These are phyloP conservation scores for Oryza glaberrima DNA, from an alignment of 176 grass and related monocot genomes.

Conservation along the genomic window DNA sequence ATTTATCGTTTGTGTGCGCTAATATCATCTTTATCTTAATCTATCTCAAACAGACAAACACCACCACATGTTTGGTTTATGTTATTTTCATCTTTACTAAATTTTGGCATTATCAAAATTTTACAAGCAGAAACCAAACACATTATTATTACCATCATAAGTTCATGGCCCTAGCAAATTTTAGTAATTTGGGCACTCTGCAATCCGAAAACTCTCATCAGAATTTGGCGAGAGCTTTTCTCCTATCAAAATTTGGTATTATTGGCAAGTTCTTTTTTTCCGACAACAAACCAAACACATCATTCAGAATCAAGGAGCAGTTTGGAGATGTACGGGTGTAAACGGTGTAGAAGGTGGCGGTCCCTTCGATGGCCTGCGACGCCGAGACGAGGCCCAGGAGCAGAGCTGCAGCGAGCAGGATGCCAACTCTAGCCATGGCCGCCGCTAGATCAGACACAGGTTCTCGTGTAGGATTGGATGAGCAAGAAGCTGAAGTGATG, in stretches of 20 bases:
- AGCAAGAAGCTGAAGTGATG: background rate
- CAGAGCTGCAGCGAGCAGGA: constrained; percentile 13
- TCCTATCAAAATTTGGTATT: no score
- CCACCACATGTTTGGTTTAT: no score
- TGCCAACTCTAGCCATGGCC: constrained; percentile 20
- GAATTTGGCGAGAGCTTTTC: background rate
- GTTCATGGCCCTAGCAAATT: no score
- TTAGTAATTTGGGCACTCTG: no score
- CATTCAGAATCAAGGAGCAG: background rate
- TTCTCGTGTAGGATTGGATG: background rate
- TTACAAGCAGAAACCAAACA: no score
- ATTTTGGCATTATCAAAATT: no score
- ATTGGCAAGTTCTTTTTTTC: background rate
- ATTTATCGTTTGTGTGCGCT: no score
- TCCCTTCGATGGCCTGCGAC: constrained; percentile 19
- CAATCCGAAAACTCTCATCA: no score
- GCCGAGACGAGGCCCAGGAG: constrained; percentile 34
- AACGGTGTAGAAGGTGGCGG: constrained; percentile 29
- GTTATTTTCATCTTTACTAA: no score
- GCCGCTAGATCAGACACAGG: background rate
- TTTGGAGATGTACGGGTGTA: constrained; percentile 22
- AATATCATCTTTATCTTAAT: no score
- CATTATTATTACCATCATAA: no score
- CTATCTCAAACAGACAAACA: no score
- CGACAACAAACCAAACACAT: background rate